These are phyloP conservation scores for Globisporangium nagaii DNA, from an alignment of 352 stramenopile genomes.

Conservation along the genomic window DNA sequence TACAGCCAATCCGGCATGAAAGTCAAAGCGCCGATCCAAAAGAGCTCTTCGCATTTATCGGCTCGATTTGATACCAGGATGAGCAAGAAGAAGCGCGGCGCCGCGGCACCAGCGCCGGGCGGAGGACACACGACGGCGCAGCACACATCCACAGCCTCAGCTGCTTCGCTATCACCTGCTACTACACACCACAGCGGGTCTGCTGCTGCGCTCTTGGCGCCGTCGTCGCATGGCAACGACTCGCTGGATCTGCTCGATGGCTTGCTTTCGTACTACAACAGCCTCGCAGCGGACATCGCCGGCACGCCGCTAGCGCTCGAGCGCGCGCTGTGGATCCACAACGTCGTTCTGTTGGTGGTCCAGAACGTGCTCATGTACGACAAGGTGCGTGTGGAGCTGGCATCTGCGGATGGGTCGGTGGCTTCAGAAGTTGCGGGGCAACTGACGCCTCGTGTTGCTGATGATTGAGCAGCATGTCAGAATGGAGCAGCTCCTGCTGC, in stretches of 20 bases:
- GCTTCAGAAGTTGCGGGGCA: too few relatives aligned
- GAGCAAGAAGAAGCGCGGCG: conserved; percentile 32
- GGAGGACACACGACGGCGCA: background rate
- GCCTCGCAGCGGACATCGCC: conserved; percentile 14
- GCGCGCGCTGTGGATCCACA: conserved; percentile 28
- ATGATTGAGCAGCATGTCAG: conserved; percentile 17
- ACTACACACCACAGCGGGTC: background rate
- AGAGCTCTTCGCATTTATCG: background rate
- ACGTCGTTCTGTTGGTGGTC: conserved; percentile 21
- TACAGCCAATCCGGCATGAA: too few relatives aligned
- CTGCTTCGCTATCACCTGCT: background rate
- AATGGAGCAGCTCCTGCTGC: conserved; percentile 20
- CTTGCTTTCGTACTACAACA: conserved; percentile 4
- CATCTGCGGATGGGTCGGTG: background rate
- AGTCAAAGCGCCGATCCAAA: too few relatives aligned
- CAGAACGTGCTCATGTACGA: conserved; percentile 41
- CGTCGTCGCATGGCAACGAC: background rate
- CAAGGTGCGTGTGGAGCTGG: conserved; percentile 25
- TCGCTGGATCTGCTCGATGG: background rate
- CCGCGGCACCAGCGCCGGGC: background rate
- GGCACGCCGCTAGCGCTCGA: conserved; percentile 20
- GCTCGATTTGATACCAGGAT: conserved; percentile 11
- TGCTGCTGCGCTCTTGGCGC: background rate
- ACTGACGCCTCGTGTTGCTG: too few relatives aligned
- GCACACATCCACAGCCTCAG: background rate